A percentile compares a stretch with the other conserved stretches of the same genome.
phyloP scores from a whole-genome alignment of 306 rosid genomes.

The Glycine soja region DNA sequence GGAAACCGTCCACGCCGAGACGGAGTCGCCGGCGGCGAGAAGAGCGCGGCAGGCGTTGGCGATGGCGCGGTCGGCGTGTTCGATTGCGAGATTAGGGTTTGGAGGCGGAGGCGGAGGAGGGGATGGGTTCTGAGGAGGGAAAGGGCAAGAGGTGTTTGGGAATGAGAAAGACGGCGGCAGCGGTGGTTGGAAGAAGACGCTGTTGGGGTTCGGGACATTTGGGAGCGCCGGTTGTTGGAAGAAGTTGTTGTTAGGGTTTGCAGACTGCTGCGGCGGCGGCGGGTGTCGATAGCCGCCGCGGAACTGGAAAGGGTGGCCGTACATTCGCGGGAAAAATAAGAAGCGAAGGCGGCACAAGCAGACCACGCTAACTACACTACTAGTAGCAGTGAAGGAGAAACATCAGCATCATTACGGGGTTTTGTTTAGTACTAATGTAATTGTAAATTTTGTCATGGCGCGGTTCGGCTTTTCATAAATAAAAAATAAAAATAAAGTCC shows the following conservation, averaged over 20 bases:
- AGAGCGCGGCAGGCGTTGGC: constrained; percentile 57
- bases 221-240: not conserved
- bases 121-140: not conserved
- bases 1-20: constrained; percentile 78
- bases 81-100: constrained; percentile 37
- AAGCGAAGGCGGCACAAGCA: not conserved
- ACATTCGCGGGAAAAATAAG: constrained; percentile 50
- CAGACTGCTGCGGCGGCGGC: not conserved
- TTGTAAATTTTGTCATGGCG: no score
- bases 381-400: no score
- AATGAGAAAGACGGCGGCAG: constrained; percentile 2
- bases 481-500: no score
- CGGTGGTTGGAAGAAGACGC: not conserved
- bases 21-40: constrained; percentile 58
- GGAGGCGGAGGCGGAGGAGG: constrained; percentile 10
- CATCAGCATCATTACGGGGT: no score
- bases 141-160: constrained; percentile 49
- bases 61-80: constrained; percentile 55
- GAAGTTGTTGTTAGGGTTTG: not conserved
- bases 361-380: no score
- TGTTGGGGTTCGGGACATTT: not conserved
- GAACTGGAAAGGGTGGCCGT: constrained; percentile 43
- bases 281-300: constrained; percentile 48
- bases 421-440: no score
- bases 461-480: no score